Base-by-base conservation (phyloP, 192 early-diverging fungal genomes). In the Helicostylum pulchrum region DNA sequence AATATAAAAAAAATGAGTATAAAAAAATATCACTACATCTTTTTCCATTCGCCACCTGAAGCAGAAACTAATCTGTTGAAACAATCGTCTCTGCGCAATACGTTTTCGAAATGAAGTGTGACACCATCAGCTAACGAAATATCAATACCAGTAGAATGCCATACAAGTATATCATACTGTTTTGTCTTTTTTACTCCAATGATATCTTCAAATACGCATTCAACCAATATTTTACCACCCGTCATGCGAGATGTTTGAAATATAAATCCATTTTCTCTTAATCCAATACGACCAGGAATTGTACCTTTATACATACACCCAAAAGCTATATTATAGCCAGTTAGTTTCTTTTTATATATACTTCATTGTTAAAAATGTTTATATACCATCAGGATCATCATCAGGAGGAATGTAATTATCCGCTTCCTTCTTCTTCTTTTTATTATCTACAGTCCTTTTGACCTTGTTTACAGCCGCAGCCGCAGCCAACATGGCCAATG, bases 141-240 rank as follows among this genome's bases (percentile, higher is more conserved):
- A 4, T 65, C 64, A 11, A 72, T 57, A n/a, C 70, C 70, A 17
- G 61, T 61, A 0, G 70, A 51, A 49, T 72, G 64, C 64, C 64
- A 65, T 7, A 72, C 44, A 51, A 72, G 6, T 2, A 72, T 21
- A 43, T 72, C 53, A 36, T 61, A 61, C 36, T 56, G 61, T 47
- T 72, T 72, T 44, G 64, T 66, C 60, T 72, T 62, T 9, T 60
- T 61, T 2, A 72, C 50, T 3, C 70, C 56, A 17, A 72, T 43
- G n/a, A 72, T 65, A 46, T 72, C 70, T 21, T 49, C 36, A 2
- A 30, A 53, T 4, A 44, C 49, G 12, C 56, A 66, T 4, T 72
- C 70, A 14, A 72, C 64, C 17, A 66, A 36, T 11, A 59, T 17
- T 11, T 48, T 43, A 11, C 50, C 59, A 46, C 70, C 70, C 10